Conservation (phyloP, 2,329 filamentous ascomycete genomes). For the Trichoderma aggressivum region DNA sequence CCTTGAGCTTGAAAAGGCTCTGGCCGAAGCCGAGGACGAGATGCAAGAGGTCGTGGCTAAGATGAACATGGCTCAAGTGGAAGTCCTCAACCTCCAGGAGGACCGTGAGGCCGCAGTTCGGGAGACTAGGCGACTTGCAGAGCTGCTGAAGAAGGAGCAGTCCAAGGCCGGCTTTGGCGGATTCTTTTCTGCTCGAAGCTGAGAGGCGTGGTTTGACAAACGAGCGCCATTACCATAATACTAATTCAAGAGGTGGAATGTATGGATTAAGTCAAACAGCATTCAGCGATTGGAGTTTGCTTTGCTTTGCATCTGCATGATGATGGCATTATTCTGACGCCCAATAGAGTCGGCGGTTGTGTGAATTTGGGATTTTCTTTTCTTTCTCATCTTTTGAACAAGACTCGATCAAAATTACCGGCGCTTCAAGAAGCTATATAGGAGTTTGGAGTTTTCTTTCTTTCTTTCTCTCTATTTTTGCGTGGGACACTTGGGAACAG, state of each 20-base stretch:
- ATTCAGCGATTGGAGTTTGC: slow-evolving; percentile 39
- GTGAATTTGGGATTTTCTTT: background rate
- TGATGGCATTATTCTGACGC: slow-evolving; percentile 17
- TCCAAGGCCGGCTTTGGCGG: slow-evolving; percentile 41
- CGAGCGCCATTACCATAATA: background rate
- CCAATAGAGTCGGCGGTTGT: background rate
- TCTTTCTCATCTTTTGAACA: background rate
- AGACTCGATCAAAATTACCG: background rate
- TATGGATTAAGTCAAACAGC: slow-evolving; percentile 25
- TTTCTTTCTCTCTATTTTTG: background rate
- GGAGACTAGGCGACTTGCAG: slow-evolving; percentile 67
- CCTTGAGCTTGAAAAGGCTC: slow-evolving; percentile 76
- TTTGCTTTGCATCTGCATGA: slow-evolving; percentile 22
- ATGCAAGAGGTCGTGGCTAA: slow-evolving; percentile 78
- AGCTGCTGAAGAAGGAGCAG: slow-evolving; percentile 61
- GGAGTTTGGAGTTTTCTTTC: slow-evolving; percentile 7
- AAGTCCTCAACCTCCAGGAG: slow-evolving; percentile 75
- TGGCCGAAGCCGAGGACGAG: slow-evolving; percentile 58
- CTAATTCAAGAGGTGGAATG: background rate
- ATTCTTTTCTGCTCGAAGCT: slow-evolving; percentile 7
- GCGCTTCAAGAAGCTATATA: background rate
- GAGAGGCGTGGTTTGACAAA: background rate
- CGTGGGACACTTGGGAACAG: background rate
- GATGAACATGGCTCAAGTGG: slow-evolving; percentile 80
- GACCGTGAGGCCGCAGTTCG: slow-evolving; percentile 71